Percentiles rank a stretch among this genome's conserved stretches.
These are phyloP conservation scores for Cymbopogon citratus DNA, from an alignment of 176 grass and related monocot species.

Conservation along the genomic window DNA sequence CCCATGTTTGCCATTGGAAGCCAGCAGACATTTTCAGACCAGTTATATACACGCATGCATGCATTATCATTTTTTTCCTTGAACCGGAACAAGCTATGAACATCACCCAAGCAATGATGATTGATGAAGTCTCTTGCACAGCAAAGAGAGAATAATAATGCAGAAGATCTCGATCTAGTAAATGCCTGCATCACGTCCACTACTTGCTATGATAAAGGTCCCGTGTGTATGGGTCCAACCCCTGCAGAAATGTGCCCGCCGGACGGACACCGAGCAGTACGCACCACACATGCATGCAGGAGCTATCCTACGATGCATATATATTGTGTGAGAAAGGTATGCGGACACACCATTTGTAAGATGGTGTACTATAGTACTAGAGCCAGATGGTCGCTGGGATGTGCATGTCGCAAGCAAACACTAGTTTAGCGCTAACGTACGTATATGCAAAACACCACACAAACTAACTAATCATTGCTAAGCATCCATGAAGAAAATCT, in stretches of 20 bases:
- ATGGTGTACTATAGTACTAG: conserved; percentile 25
- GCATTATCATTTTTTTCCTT: neutral
- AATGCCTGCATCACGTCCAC: conserved; percentile 15
- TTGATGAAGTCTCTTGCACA: conserved; percentile 18
- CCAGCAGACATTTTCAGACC: neutral
- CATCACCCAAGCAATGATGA: conserved; percentile 20
- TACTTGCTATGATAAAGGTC: conserved; percentile 33
- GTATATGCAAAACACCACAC: neutral
- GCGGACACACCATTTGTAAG: conserved; percentile 17
- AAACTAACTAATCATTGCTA: neutral
- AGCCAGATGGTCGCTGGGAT: neutral
- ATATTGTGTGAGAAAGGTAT: conserved; percentile 14
- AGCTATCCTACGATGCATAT: neutral
- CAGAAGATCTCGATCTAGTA: conserved; percentile 26
- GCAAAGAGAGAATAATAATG: conserved; percentile 21
- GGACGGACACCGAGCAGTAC: conserved; percentile 9
- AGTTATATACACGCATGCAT: neutral
- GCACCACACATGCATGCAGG: conserved; percentile 29
- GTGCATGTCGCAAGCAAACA: neutral
- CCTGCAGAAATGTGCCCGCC: conserved; percentile 20
- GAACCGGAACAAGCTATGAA: neutral
- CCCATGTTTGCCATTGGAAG: neutral
- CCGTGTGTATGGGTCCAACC: conserved; percentile 20
- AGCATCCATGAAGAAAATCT: neutral
- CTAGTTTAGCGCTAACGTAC: neutral